These are phyloP conservation scores for Candida krabiensis DNA, from an alignment of 805 yeast genomes.

Conservation along the genomic window DNA sequence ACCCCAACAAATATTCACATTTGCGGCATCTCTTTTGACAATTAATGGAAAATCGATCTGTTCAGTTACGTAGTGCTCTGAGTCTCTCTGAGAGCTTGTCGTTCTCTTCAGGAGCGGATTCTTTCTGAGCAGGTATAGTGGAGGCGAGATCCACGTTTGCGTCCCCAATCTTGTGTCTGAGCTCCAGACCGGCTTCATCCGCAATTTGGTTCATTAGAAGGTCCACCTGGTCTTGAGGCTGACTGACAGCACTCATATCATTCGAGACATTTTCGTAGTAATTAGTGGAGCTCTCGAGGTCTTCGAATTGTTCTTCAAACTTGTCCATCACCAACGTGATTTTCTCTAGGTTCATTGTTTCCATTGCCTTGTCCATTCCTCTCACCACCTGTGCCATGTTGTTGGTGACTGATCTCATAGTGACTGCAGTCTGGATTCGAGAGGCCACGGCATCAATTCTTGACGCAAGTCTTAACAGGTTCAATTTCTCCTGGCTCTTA, in stretches of 20 bases:
- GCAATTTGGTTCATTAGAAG: slow-evolving; percentile 88
- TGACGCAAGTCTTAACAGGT: slow-evolving; percentile 77
- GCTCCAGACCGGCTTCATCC: slow-evolving; percentile 94
- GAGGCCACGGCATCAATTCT: slow-evolving; percentile 95
- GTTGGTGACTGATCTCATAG: slow-evolving; percentile 93
- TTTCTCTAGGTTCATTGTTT: slow-evolving; percentile 90
- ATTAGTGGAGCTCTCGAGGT: slow-evolving; percentile 88
- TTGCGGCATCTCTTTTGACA: too few species aligned
- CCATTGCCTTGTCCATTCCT: slow-evolving; percentile 96
- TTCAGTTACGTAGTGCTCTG: slow-evolving; percentile 68
- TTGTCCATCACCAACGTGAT: slow-evolving; percentile 96
- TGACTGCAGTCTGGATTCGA: slow-evolving; percentile 95
- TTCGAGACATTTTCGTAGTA: slow-evolving; percentile 91
- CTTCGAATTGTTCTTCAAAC: slow-evolving; percentile 94
- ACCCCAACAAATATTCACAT: too few species aligned
- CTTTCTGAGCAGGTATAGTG: slow-evolving; percentile 29
- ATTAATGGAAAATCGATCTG: not conserved
- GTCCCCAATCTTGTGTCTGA: slow-evolving; percentile 75
- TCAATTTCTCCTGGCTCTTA: slow-evolving; percentile 82
- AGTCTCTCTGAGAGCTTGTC: slow-evolving; percentile 85
- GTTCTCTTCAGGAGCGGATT: slow-evolving; percentile 69
- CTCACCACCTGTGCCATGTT: slow-evolving; percentile 90
- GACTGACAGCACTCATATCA: slow-evolving; percentile 81
- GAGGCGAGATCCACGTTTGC: slow-evolving; percentile 54
- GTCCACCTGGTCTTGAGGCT: slow-evolving; percentile 96